Evolutionary conservation across 108 stramenopile genomes (phyloP).

Genomic region (Skeletonema menzelii): DNA sequence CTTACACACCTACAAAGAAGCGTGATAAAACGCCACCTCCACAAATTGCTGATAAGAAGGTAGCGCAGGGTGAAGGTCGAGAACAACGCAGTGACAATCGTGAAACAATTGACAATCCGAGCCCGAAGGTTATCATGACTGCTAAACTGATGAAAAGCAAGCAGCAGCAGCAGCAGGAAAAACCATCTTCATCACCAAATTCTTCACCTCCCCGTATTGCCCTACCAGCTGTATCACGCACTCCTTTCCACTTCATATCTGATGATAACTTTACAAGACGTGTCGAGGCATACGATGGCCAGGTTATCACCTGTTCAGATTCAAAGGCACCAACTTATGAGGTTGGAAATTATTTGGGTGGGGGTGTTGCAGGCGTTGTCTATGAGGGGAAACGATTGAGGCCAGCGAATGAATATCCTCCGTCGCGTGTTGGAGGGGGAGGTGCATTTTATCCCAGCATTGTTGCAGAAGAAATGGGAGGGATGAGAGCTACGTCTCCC

Average conservation of each 20-base stretch:
- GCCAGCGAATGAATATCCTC: slow-evolving; percentile 77
- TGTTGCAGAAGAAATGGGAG: neutral
- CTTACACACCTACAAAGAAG: neutral
- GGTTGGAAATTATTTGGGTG: slow-evolving; percentile 85
- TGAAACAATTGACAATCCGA: neutral
- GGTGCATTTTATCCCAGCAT: slow-evolving; percentile 14
- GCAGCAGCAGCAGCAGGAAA: neutral
- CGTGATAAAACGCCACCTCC: neutral
- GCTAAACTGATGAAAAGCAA: neutral
- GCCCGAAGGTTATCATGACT: neutral
- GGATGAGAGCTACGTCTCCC: slow-evolving; percentile 5
- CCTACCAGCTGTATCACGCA: neutral
- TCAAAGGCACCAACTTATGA: slow-evolving; percentile 64
- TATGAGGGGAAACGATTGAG: slow-evolving; percentile 82
- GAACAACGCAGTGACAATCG: neutral
- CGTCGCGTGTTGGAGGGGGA: slow-evolving; percentile 50
- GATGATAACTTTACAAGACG: slow-evolving; percentile 52
- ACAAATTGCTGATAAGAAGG: neutral
- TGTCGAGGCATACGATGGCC: slow-evolving; percentile 82
- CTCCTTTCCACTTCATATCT: slow-evolving; percentile 34
- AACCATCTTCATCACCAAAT: neutral
- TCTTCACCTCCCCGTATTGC: neutral
- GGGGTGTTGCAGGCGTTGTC: slow-evolving; percentile 87
- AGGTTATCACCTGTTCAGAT: slow-evolving; percentile 70
- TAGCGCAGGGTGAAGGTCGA: neutral